These are phyloP conservation scores for Rheum nobile DNA, from an alignment of 148 eudicot genomes.

Conservation along the genomic window DNA sequence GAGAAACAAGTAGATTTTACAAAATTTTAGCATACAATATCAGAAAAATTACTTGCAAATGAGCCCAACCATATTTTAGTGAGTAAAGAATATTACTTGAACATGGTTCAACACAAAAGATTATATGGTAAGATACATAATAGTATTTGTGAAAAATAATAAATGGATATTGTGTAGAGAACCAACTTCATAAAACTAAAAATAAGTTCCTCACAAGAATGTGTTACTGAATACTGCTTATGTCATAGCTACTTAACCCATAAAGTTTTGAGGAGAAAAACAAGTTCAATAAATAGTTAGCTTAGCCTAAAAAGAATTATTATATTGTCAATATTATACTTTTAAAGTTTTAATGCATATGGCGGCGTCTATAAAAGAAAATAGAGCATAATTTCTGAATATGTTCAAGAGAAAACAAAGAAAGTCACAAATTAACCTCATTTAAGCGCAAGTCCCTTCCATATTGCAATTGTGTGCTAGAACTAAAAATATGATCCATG, in stretches of 20 bases:
- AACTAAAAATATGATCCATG: constrained; percentile 93
- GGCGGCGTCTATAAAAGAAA: background rate
- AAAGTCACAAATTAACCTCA: constrained; percentile 47
- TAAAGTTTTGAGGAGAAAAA: background rate
- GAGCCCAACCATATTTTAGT: background rate
- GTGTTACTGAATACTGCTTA: background rate
- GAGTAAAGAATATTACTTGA: background rate
- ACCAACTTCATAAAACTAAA: background rate
- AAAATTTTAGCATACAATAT: background rate
- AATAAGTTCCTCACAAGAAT: background rate
- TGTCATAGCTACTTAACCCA: background rate
- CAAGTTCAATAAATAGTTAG: background rate
- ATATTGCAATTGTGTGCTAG: constrained; percentile 78
- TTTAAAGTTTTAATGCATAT: background rate
- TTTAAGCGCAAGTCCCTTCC: constrained; percentile 94
- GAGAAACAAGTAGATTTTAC: background rate
- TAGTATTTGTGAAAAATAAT: background rate
- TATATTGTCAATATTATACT: background rate
- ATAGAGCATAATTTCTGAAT: background rate
- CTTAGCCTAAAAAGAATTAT: background rate
- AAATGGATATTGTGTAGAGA: background rate
- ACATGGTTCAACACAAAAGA: background rate
- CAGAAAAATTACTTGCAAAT: background rate
- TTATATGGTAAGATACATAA: background rate
- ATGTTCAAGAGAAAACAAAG: background rate